Conservation (phyloP, 2,329 filamentous ascomycete genomes). For the Dactylonectria estremocensis region DNA sequence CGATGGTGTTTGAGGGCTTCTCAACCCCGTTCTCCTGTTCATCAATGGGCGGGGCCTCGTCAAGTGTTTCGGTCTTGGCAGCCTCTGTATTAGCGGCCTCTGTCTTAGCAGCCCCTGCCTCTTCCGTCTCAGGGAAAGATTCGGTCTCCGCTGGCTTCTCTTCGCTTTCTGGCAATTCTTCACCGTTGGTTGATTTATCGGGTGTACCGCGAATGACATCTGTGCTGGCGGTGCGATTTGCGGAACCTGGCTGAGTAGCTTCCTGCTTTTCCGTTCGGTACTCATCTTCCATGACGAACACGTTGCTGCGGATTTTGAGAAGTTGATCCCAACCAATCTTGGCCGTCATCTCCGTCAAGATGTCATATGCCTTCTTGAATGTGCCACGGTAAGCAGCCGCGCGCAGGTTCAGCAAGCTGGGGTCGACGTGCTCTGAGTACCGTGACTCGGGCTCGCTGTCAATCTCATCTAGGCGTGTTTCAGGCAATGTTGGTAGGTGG, state of each 20-base stretch:
- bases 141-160: conserved; percentile 52
- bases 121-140: conserved; percentile 36
- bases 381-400: conserved; percentile 94
- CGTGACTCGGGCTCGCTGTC: conserved; percentile 90
- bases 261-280: conserved; percentile 91
- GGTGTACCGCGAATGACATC: conserved; percentile 83
- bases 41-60: not conserved
- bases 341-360: conserved; percentile 94
- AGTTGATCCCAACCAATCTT: conserved; percentile 99
- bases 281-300: conserved; percentile 99
- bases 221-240: conserved; percentile 82
- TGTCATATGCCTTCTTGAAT: conserved; percentile 93
- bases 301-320: conserved; percentile 92
- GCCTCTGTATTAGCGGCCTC: conserved; percentile 38
- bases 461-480: conserved; percentile 95
- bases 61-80: conserved; percentile 54
- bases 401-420: conserved; percentile 86
- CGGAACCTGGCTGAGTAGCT: conserved; percentile 60
- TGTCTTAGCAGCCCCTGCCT: conserved; percentile 49
- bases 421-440: conserved; percentile 88
- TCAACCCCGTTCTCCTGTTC: conserved; percentile 69
- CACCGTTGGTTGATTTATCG: conserved; percentile 68
- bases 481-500: conserved; percentile 86
- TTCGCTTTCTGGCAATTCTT: conserved; percentile 55
- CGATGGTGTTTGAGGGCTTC: conserved; percentile 84